These are phyloP conservation scores for Sporothrix inflata DNA, from an alignment of 2,329 filamentous ascomycete species.

Conservation along the genomic window DNA sequence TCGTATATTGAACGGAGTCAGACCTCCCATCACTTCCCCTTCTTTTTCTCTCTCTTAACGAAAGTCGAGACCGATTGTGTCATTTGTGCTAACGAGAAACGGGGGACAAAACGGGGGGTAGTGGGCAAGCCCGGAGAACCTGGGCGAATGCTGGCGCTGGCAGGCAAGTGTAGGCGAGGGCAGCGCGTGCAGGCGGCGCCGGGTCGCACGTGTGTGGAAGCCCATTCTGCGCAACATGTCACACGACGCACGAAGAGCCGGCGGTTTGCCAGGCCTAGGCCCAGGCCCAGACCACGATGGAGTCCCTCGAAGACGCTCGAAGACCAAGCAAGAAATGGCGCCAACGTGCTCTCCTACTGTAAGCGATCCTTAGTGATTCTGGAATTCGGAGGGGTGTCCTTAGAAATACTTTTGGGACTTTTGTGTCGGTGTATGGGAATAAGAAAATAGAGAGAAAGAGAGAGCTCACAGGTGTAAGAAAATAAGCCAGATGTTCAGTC, in stretches of 20 bases:
- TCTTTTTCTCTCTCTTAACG: neutral
- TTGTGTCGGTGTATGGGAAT: neutral
- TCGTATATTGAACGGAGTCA: neutral
- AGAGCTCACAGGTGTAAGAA: neutral
- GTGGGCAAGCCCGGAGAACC: neutral
- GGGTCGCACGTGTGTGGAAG: neutral
- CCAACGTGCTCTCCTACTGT: conserved; percentile 4
- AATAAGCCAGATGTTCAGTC: neutral
- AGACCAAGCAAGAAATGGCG: neutral
- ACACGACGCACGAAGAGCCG: conserved; percentile 2
- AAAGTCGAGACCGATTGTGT: neutral
- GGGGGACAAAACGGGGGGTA: neutral
- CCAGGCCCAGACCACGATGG: conserved; percentile 2
- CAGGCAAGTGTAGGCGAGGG: neutral
- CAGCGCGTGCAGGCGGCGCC: neutral
- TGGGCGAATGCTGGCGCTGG: no score
- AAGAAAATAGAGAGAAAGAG: neutral
- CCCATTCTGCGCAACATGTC: neutral
- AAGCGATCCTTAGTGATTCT: neutral
- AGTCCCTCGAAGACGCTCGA: neutral
- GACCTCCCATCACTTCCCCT: neutral
- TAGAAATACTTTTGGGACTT: neutral
- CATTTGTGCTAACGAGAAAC: neutral
- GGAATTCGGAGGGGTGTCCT: neutral
- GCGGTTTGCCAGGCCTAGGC: neutral